Conservation (phyloP, 495 filamentous ascomycete genomes). For the Geoglossum glabrum region DNA sequence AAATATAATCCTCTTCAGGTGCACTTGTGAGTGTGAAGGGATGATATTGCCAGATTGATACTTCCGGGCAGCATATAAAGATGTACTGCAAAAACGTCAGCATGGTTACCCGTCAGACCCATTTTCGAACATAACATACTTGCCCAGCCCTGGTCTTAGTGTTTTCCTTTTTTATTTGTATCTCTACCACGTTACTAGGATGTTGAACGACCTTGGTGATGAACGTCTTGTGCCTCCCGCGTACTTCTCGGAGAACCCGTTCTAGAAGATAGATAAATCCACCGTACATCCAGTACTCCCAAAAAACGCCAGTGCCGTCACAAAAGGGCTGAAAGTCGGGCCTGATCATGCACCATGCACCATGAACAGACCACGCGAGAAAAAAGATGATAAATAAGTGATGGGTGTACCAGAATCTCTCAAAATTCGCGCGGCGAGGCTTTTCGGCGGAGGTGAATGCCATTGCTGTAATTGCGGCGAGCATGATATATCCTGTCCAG, state of each 20-base stretch:
- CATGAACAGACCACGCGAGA: conserved; percentile 84
- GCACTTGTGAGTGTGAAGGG: conserved; percentile 99
- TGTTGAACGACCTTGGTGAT: conserved; percentile 90
- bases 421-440: conserved; percentile 88
- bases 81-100: conserved; percentile 37
- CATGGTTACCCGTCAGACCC: neutral
- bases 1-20: conserved; percentile 83
- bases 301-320: conserved; percentile 85
- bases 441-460: conserved; percentile 84
- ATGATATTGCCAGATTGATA: conserved; percentile 87
- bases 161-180: conserved; percentile 69
- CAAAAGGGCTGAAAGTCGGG: conserved; percentile 51
- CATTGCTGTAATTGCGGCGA: conserved; percentile 94
- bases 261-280: conserved; percentile 72
- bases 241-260: conserved; percentile 79
- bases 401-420: conserved; percentile 98
- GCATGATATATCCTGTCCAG: conserved; percentile 95
- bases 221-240: conserved; percentile 57
- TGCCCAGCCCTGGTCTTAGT: conserved; percentile 60
- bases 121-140: conserved; percentile 9
- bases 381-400: conserved; percentile 94
- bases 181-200: conserved; percentile 69
- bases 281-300: conserved; percentile 71
- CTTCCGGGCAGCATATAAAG: conserved; percentile 76
- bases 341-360: conserved; percentile 87